A percentile compares a stretch with the other conserved stretches of the same genome.
Conservation (phyloP, 2,329 filamentous ascomycete genomes). For the Sporothrix schenckii region DNA sequence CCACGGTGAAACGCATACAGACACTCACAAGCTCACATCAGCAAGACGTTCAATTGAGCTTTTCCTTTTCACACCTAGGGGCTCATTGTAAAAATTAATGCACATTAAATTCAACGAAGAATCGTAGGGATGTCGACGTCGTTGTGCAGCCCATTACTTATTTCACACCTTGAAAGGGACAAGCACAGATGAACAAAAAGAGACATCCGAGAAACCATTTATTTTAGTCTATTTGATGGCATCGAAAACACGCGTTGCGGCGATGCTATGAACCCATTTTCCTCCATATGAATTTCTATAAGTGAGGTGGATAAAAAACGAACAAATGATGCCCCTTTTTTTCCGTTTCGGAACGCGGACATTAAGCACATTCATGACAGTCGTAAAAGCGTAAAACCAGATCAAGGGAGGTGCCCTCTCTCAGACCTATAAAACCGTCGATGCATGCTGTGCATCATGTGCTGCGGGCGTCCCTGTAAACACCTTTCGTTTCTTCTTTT, state of each 20-base stretch:
- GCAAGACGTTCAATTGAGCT: too few species aligned
- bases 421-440: constrained; percentile 41
- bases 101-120: background rate
- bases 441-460: constrained; percentile 35
- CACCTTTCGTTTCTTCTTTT: constrained; percentile 33
- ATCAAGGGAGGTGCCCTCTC: constrained; percentile 41
- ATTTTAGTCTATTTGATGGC: constrained; percentile 62
- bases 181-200: background rate
- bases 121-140: too few species aligned
- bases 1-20: too few species aligned
- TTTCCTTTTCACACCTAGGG: too few species aligned
- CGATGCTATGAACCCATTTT: constrained; percentile 42
- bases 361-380: constrained; percentile 48
- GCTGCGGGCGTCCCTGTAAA: constrained; percentile 36
- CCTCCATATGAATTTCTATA: constrained; percentile 38
- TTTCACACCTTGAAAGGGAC: background rate
- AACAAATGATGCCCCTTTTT: constrained; percentile 40
- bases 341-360: constrained; percentile 40
- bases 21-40: too few species aligned
- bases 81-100: too few species aligned
- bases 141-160: background rate
- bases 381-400: constrained; percentile 45
- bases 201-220: constrained; percentile 66
- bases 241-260: constrained; percentile 42
- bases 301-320: constrained; percentile 38